Evolutionary conservation across 2,329 filamentous ascomycete species (phyloP), one percentile per base, ranked within the genome.

Genomic region (Aureobasidium pullulans): DNA sequence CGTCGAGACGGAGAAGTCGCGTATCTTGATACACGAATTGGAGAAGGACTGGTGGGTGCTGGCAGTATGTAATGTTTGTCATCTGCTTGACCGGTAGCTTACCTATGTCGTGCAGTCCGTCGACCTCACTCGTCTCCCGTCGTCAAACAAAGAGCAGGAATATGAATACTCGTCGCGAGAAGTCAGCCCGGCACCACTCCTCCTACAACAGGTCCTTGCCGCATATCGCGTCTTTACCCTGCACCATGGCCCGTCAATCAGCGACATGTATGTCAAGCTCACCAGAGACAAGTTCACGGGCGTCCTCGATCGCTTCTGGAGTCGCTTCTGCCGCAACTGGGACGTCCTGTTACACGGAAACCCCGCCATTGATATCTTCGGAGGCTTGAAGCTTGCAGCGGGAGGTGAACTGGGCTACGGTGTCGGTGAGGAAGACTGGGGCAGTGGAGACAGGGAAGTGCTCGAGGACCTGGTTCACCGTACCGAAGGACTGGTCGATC

Each of bases 41-140:
- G 93, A 99, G 72, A 78, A 83, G 15, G 89, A 89, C 32, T 99
- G 94, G 94, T 99, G 95, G 95, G 86, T 97, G 63, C 77, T 97
- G 62, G 92, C 90, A 62, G 91, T 95, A 78, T 69, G 88, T 76
- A 32, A 31, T 1, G 11, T 11, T 6, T 15, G 3, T 6, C 16
- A 4, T 15, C 1, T 50, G 3, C 6, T 2, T 32, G 10, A 32
- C 64, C 67, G 19, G 66, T 61, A 48, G 53, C 61, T 13, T 10
- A n/a, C 28, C 11, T 31, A 2, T 15, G 5, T 13, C 36, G 4
- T 23, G 19, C 62, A 91, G 86, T 90, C 87, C 49, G 84, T 96
- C 69, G 87, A 94, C 69, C 79, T 96, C 39, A 96, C 90, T 29
- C 85, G 85, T 61, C 77, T 92, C 4, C 85, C 86, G 19, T 77